Evolutionary conservation across 163 green algal genomes (phyloP).

Genomic region (Smithsoniella earleae): DNA sequence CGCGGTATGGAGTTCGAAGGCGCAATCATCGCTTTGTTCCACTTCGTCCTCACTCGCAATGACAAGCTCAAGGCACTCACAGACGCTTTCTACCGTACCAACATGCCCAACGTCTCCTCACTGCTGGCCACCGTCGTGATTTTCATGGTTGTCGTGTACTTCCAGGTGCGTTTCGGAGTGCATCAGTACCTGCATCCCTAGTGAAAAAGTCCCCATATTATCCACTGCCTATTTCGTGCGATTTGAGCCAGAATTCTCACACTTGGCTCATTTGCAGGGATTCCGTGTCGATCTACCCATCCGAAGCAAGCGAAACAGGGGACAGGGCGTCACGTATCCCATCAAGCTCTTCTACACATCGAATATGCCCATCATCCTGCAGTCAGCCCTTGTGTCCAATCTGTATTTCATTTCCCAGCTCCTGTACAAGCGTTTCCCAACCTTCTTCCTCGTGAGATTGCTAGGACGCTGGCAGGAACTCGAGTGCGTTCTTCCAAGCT

Average conservation of each 20-base stretch:
- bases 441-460: slow-evolving; percentile 88
- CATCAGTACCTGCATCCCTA: neutral
- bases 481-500: slow-evolving; percentile 39
- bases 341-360: slow-evolving; percentile 99
- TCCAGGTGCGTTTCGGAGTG: slow-evolving; percentile 56
- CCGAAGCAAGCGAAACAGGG: slow-evolving; percentile 79
- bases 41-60: slow-evolving; percentile 86
- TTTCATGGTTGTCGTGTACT: slow-evolving; percentile 98
- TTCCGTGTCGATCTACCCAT: slow-evolving; percentile 97
- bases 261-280: slow-evolving; percentile 47
- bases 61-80: slow-evolving; percentile 91
- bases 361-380: slow-evolving; percentile 99
- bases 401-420: slow-evolving; percentile 99
- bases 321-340: slow-evolving; percentile 79
- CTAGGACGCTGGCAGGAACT: slow-evolving; percentile 83
- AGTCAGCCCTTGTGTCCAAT: slow-evolving; percentile 97
- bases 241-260: neutral
- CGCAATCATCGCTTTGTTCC: slow-evolving; percentile 92
- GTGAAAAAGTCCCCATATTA: neutral
- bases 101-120: slow-evolving; percentile 96
- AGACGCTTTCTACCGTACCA: slow-evolving; percentile 95
- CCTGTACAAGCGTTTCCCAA: slow-evolving; percentile 88
- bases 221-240: neutral
- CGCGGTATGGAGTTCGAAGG: slow-evolving; percentile 95
- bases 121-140: slow-evolving; percentile 90